Evolutionary conservation across 768 basidiomycete species (phyloP), one percentile per base, ranked within the genome.

Genomic region (Calvatia gigantea): DNA sequence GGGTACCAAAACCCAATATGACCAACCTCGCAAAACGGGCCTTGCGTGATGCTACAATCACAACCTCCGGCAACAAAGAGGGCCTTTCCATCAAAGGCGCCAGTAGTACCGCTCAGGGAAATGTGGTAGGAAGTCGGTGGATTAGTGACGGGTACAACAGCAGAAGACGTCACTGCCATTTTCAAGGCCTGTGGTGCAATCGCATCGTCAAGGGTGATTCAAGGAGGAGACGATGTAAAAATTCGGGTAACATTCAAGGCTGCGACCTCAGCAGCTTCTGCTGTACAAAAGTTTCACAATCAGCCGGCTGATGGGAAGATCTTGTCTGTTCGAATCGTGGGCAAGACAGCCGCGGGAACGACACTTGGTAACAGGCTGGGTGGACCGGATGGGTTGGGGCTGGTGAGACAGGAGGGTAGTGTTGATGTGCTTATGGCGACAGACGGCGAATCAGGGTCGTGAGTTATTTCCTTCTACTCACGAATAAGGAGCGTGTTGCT

Each of bases 131-230:
- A 91, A 65, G 85, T 94, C 21, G 75, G 82, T 2, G 89, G 88
- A 2, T 70, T 94, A 21, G 87, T 86, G 8, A 70, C 71, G 9
- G 91, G 91, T 1, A 93, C 91, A 23, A 91, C 87, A 6, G 78
- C 87, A 14, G 90, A 87, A 14, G 91, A 94, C 67, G 91, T 94
- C 45, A 81, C 84, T 65, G 89, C 91, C 23, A 92, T 92, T 52
- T 94, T 94, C 77, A 85, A 86, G 59, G 83, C 86, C 21, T 90
- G 90, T 62, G 89, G 89, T 6, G 71, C 81, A 17, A 83, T 89
- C 59, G 77, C 81, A 29, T 73, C 76, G 15, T 72, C 74, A 31
- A 76, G 74, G 47, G 68, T 78, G 15, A 60, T 74, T 61, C 65
- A 47, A 65, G 61, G 62, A 63, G 63, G 51, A 67, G 75, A 78